phyloP scores from a whole-genome alignment of 352 stramenopile genomes.

The Pythium phragmitis region DNA sequence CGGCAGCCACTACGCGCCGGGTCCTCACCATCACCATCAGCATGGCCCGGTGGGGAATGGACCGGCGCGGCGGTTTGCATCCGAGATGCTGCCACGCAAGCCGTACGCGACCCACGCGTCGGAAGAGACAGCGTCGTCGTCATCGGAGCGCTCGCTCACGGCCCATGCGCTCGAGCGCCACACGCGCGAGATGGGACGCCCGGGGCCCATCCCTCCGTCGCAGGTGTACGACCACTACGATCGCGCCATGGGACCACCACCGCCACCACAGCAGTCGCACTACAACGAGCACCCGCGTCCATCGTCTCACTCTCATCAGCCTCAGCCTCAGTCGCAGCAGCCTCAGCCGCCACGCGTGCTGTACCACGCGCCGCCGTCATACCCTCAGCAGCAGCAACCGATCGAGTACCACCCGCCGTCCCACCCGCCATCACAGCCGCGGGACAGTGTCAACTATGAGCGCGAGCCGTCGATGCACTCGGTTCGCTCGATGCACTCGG shows the following conservation, averaged over 20 bases:
- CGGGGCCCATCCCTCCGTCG: slow-evolving; percentile 34
- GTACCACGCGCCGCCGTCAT: not conserved
- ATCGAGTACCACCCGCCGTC: slow-evolving; percentile 10
- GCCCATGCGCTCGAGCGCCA: slow-evolving; percentile 50
- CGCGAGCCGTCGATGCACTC: slow-evolving; percentile 15
- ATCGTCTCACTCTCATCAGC: too few species aligned
- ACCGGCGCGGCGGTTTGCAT: slow-evolving; percentile 5
- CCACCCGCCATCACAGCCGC: not conserved
- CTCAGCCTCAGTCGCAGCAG: not conserved
- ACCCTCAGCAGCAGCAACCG: slow-evolving; percentile 7
- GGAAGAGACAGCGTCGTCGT: slow-evolving; percentile 33
- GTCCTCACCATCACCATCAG: not conserved
- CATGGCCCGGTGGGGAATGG: too few species aligned
- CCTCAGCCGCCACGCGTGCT: not conserved
- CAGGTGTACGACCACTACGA: slow-evolving; percentile 11
- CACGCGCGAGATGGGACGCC: slow-evolving; percentile 46
- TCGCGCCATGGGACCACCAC: slow-evolving; percentile 1
- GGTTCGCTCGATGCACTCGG: not conserved
- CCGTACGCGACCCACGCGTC: slow-evolving; percentile 1
- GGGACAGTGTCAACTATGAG: slow-evolving; percentile 15
- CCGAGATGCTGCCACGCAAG: slow-evolving; percentile 9
- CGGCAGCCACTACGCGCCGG: slow-evolving; percentile 7
- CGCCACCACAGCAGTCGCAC: not conserved
- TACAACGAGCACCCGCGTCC: too few species aligned
- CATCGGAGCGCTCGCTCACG: slow-evolving; percentile 37